These are phyloP conservation scores for Bonia amplexicaulis DNA, from an alignment of 176 grass and related monocot species.

Conservation along the genomic window DNA sequence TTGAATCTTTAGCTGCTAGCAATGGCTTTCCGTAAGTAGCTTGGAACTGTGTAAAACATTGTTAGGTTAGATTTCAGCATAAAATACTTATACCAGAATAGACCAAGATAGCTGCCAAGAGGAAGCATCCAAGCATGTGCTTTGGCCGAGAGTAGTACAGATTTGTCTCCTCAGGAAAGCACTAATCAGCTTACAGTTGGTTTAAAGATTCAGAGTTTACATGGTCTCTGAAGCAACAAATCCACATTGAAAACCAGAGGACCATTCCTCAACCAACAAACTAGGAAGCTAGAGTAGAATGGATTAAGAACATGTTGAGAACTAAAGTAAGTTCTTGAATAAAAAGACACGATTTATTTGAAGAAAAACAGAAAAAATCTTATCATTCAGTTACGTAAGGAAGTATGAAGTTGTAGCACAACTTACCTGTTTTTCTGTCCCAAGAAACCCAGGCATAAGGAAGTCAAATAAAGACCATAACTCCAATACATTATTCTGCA, in stretches of 20 bases:
- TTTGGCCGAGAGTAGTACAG: neutral
- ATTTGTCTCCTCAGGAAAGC: neutral
- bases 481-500: constrained; percentile 99
- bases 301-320: neutral
- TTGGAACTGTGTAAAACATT: constrained; percentile 66
- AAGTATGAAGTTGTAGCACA: neutral
- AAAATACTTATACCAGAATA: constrained; percentile 15
- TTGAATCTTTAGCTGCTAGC: constrained; percentile 87
- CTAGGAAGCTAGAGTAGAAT: neutral
- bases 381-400: neutral
- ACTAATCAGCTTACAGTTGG: neutral
- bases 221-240: neutral
- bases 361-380: neutral
- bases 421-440: constrained; percentile 92
- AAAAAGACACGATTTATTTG: neutral
- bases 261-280: neutral
- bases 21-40: constrained; percentile 95
- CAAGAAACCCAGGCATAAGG: constrained; percentile 99
- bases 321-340: neutral
- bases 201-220: neutral
- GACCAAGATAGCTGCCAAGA: constrained; percentile 5
- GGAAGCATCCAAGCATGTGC: neutral
- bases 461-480: constrained; percentile 99
- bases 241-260: neutral
- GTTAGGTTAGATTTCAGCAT: constrained; percentile 8